Conservation (phyloP, 306 rosid species). For the Gillenia trifoliata region DNA sequence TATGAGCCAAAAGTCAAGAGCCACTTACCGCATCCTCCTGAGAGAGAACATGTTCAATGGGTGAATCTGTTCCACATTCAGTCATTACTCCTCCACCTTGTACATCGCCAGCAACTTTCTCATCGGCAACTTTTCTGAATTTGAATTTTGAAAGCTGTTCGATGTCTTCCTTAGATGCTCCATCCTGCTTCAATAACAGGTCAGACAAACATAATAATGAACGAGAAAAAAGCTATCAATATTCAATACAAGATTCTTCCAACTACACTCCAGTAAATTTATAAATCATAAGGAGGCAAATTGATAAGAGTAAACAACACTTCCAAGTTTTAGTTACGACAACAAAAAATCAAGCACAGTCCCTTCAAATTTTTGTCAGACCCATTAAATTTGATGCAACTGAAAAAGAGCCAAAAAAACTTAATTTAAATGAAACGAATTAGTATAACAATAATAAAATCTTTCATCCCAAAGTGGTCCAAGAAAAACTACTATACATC, state of each 20-base stretch:
- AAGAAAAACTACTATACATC: background rate
- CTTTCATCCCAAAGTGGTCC: background rate
- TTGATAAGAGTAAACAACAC: background rate
- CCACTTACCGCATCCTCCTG: conserved; percentile 78
- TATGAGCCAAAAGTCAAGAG: background rate
- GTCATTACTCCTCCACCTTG: conserved; percentile 86
- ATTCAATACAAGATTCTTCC: background rate
- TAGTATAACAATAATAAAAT: background rate
- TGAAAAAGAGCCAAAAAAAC: background rate
- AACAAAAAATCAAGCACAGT: background rate
- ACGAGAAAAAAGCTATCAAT: background rate
- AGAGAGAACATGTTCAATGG: conserved; percentile 60
- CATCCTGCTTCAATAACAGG: conserved; percentile 57
- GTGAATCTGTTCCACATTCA: conserved; percentile 67
- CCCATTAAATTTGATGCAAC: background rate
- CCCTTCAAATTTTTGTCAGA: background rate
- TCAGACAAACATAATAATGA: background rate
- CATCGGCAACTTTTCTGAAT: conserved; percentile 48
- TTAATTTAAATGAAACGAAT: background rate
- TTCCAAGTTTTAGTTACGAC: background rate
- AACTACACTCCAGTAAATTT: background rate
- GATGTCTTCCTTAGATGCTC: conserved; percentile 92
- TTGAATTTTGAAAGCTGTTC: conserved; percentile 79
- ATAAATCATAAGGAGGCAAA: background rate
- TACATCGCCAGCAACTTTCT: conserved; percentile 42